phyloP scores from a whole-genome alignment of 163 green algal genomes.

The Chloromonas sp. region DNA sequence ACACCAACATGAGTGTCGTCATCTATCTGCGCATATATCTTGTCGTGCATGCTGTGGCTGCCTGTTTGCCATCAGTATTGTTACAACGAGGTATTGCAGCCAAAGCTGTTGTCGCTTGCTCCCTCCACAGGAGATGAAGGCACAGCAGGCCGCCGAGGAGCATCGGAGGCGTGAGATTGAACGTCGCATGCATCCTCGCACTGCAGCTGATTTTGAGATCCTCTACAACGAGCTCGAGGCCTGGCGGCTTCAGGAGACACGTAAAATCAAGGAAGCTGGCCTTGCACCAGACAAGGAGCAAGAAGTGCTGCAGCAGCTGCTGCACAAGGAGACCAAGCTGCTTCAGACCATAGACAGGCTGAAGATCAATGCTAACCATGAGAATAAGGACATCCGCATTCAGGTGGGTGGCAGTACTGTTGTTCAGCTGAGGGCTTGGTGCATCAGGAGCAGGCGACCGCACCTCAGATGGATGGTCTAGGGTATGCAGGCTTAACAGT shows the following conservation, averaged over 20 bases:
- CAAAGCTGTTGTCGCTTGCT: no score
- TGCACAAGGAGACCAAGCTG: conserved; percentile 84
- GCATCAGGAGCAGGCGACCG: no score
- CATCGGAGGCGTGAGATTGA: conserved; percentile 57
- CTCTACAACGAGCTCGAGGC: conserved; percentile 75
- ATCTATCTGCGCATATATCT: no score
- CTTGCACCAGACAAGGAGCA: conserved; percentile 53
- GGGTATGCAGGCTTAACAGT: background rate
- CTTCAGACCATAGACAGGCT: conserved; percentile 79
- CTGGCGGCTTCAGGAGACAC: conserved; percentile 68
- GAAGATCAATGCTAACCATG: conserved; percentile 50
- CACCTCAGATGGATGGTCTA: background rate
- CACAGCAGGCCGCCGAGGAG: conserved; percentile 38
- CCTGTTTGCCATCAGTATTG: no score
- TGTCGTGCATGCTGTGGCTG: no score
- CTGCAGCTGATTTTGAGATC: conserved; percentile 69
- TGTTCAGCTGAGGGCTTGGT: background rate
- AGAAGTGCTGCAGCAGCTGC: conserved; percentile 60
- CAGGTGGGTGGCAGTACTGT: conserved; percentile 4
- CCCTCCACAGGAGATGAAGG: conserved; percentile 24
- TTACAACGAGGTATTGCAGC: no score
- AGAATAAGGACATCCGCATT: conserved; percentile 56
- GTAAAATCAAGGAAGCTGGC: conserved; percentile 53
- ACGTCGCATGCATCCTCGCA: conserved; percentile 71
- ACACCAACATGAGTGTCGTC: no score